Conservation (phyloP, 768 basidiomycete genomes). For the Agaricus sinodeliciosus region DNA sequence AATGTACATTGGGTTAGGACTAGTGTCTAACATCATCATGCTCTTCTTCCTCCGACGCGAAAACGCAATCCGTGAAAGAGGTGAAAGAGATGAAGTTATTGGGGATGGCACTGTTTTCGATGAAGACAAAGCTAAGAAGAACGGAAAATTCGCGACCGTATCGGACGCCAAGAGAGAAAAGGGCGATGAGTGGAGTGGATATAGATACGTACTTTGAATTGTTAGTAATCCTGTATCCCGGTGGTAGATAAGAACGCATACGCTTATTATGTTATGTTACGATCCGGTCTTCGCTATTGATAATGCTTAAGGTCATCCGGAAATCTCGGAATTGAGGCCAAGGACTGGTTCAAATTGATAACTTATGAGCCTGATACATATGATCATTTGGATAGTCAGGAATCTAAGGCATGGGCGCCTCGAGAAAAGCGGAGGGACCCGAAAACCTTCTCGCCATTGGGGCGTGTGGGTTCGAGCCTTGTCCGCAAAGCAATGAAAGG, state of each 20-base stretch:
- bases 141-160: conserved; percentile 50
- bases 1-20: conserved; percentile 63
- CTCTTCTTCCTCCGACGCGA: conserved; percentile 44
- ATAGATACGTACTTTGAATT: conserved; percentile 53
- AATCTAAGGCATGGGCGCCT: too few relatives aligned
- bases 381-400: too few relatives aligned
- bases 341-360: too few relatives aligned
- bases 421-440: too few relatives aligned
- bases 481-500: too few relatives aligned
- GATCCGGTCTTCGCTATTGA: too few relatives aligned
- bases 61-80: conserved; percentile 60
- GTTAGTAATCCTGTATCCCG: background rate
- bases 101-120: conserved; percentile 32
- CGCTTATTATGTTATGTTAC: background rate
- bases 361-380: too few relatives aligned
- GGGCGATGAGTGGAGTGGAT: conserved; percentile 73
- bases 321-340: too few relatives aligned
- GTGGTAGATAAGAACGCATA: background rate
- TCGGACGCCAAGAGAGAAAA: conserved; percentile 64
- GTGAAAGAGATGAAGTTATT: conserved; percentile 65
- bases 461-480: too few relatives aligned
- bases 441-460: too few relatives aligned
- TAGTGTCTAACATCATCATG: conserved; percentile 39
- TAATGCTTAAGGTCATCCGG: too few relatives aligned
- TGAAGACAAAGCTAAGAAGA: conserved; percentile 33